A percentile compares a stretch with the other conserved stretches of the same genome.
Conservation (phyloP, 768 basidiomycete species). For the Agrocybe pediades region DNA sequence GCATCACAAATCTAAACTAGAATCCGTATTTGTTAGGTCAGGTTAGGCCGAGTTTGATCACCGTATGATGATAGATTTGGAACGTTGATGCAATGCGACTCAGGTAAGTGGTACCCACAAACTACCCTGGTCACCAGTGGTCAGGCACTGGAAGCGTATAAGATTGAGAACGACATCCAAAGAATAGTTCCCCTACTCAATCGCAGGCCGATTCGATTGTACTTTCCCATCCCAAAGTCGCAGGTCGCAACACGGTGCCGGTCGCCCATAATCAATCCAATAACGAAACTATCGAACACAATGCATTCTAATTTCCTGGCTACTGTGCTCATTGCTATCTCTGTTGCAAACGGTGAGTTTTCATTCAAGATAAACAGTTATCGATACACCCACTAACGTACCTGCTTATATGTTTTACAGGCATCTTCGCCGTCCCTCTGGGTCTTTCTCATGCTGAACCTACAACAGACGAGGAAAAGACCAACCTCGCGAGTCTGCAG, state of each 20-base stretch:
- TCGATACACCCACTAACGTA: no score
- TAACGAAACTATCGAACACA: background rate
- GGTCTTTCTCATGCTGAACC: background rate
- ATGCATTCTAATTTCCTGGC: constrained; percentile 1
- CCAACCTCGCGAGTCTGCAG: background rate
- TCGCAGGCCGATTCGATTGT: background rate
- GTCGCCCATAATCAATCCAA: background rate
- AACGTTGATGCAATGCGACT: background rate
- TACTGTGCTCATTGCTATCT: background rate
- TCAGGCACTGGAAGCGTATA: no score
- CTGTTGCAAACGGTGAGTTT: background rate
- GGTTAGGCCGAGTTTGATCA: no score
- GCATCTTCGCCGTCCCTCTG: background rate
- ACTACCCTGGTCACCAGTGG: no score
- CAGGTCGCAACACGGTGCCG: background rate
- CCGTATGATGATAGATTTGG: background rate
- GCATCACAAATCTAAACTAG: no score
- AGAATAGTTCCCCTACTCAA: background rate
- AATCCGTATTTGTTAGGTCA: no score
- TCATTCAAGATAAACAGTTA: background rate
- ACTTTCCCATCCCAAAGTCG: background rate
- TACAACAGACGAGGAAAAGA: background rate
- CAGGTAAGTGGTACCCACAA: no score
- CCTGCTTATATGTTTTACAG: background rate
- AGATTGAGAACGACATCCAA: no score